A percentile compares a stretch with the other conserved stretches of the same genome.
These are phyloP conservation scores for Ophiosphaerella korrae DNA, from an alignment of 2,329 filamentous ascomycete species.

Conservation along the genomic window DNA sequence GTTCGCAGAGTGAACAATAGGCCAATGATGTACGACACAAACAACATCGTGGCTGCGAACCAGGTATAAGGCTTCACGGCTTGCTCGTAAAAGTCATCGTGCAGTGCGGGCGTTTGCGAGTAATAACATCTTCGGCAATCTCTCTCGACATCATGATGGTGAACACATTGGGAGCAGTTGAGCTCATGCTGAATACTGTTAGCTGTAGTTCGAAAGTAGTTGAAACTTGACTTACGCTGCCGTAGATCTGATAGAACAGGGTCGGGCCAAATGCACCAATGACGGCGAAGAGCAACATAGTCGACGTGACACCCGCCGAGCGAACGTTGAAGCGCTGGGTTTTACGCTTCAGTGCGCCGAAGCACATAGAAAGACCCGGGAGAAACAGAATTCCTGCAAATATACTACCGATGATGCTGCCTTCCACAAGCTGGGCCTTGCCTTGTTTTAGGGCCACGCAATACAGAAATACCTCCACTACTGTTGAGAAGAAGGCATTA, in stretches of 20 bases:
- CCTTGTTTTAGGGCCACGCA: conserved; percentile 91
- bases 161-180: conserved; percentile 72
- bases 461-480: conserved; percentile 97
- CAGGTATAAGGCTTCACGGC: conserved; percentile 94
- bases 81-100: conserved; percentile 86
- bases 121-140: conserved; percentile 96
- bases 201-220: conserved; percentile 30
- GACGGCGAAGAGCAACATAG: conserved; percentile 95
- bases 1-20: conserved; percentile 95
- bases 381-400: conserved; percentile 95
- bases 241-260: conserved; percentile 98
- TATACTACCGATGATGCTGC: conserved; percentile 96
- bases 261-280: conserved; percentile 96
- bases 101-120: conserved; percentile 79
- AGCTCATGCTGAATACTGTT: conserved; percentile 73
- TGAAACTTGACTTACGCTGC: conserved; percentile 62
- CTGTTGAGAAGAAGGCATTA: conserved; percentile 97
- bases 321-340: conserved; percentile 97
- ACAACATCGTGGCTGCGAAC: conserved; percentile 81
- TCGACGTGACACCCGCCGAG: conserved; percentile 94
- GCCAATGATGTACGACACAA: conserved; percentile 91
- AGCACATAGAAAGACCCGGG: conserved; percentile 97
- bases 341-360: conserved; percentile 95
- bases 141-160: conserved; percentile 59
- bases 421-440: conserved; percentile 91